Base-by-base conservation (phyloP, 1,284 basidiomycete genomes). In the Pisolithus thermaeus region DNA sequence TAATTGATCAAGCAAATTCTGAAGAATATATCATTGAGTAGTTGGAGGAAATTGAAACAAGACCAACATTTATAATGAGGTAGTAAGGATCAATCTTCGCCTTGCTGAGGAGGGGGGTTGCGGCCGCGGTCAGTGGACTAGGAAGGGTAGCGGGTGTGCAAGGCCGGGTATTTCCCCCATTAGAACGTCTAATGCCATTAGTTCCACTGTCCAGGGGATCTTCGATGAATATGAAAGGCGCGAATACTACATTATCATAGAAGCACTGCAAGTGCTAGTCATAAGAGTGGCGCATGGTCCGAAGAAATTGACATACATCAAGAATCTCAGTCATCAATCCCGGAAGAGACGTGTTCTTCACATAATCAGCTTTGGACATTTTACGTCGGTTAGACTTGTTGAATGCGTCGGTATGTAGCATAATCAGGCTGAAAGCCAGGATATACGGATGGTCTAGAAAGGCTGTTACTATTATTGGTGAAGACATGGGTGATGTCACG, bases 401-500 rank as follows among this genome's bases (percentile, higher is more conserved):
- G 77, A 98, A 99, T 1, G 89, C 90, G 65, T 99, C 96, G 11
- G 97, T 99, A 66, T 98, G 95, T 43, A 99, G 77, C 94, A 99
- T 98, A 67, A 99, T 97, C 62, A 99, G 76, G 60, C 96, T 97
- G 71, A 99, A 99, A 12, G 96, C 92, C 40, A 99, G 75, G 44
- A 99, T 90, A 71, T 99, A 99, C 5, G 95, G 89, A 63, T 97
- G 92, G 64, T 98, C 95, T 92, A 56, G 28, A 45, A 16, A 44
- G 37, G 30, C 32, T 8, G 45, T 49, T 41, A 47, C 41, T 28
- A 44, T 25, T 54, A 50, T 46, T 44, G 23, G 43, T 11, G 32
- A 11, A 37, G 27, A 40, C 25, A 42, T 35, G 1, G 16, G 38
- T 36, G 22, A 44, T 47, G 32, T 44, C 2, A 57, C 76, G 53